Base-by-base conservation (phyloP, 345 rosid species). In the Rhizophora mangle region DNA sequence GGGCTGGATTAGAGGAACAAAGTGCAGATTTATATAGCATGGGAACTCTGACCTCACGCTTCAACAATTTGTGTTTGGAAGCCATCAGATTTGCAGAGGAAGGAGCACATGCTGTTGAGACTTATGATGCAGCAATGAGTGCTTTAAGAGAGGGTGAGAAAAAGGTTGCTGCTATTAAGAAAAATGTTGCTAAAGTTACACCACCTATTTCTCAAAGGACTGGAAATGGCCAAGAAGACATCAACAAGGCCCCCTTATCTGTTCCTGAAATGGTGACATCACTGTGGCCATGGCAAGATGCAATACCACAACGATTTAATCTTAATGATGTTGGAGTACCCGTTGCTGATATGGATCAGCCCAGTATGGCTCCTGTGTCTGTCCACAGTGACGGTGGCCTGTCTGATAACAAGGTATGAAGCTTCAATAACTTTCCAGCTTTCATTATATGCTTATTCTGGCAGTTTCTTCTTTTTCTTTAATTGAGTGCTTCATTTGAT, bases 271-370 rank as follows among this genome's bases (percentile, higher is more conserved):
- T 74, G 77, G 70, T 75, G 24, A 83, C 84, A 29, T 76, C 86
- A 47, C 54, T 82, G 65, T 88, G 88, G 92, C 87, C 88, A 16
- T 85, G 85, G 88, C 92, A 84, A 74, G 87, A 84, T 67, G 58
- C 79, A 30, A 51, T 68, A 34, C 74, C 81, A 4, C 81, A 72
- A 60, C 78, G 62, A 59, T 79, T 82, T 73, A 85, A 85, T 78
- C 84, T 82, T 37, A 88, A 85, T 70, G 82, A 81, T 64, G 66
- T 36, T 58, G 89, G 84, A 49, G 69, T 80, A 64, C 79, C 84
- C 70, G 78, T 76, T 65, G 72, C 87, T 59, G 92, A 85, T 79
- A 61, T 79, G 72, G 82, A 86, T 72, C 89, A 82, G 76, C 85
- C 89, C 62, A 82, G 78, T 82, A 71, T 84, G 64, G 68, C 63